These are phyloP conservation scores for Rhamnella rubrinervis DNA, from an alignment of 331 rosid species.

Conservation along the genomic window DNA sequence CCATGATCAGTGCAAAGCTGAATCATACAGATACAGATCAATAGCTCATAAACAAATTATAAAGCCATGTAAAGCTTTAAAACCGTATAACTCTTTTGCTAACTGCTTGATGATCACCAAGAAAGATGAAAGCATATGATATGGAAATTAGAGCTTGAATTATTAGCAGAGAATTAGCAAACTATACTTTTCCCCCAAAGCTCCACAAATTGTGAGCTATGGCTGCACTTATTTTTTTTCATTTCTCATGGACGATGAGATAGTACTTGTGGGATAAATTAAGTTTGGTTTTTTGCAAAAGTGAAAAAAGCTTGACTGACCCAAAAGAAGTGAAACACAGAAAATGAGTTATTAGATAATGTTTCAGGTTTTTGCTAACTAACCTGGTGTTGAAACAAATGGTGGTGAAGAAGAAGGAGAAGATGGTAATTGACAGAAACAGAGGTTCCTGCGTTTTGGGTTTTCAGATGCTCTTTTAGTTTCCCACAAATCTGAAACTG, in stretches of 20 bases:
- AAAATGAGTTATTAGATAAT: constrained; percentile 31
- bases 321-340: constrained; percentile 53
- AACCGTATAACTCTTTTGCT: too few species aligned
- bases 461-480: constrained; percentile 23
- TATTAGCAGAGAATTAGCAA: too few species aligned
- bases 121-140: too few species aligned
- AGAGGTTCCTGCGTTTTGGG: constrained; percentile 48
- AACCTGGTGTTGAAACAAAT: constrained; percentile 50
- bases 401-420: constrained; percentile 15
- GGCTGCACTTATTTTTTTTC: too few species aligned
- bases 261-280: too few species aligned
- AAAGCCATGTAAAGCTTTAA: too few species aligned
- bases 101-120: too few species aligned
- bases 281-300: too few species aligned
- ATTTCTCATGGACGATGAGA: too few species aligned
- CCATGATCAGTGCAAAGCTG: constrained; percentile 51
- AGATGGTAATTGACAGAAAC: constrained; percentile 47
- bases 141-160: too few species aligned
- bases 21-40: constrained; percentile 26
- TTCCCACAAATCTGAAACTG: constrained; percentile 35
- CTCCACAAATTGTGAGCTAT: too few species aligned
- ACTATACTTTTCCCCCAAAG: too few species aligned
- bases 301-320: constrained; percentile 30
- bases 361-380: constrained; percentile 55
- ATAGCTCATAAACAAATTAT: background rate